Percentiles rank a stretch among this genome's conserved stretches.
Evolutionary conservation across 176 grass and related monocot species (phyloP).

Genomic region (Dendrocalamus sinicus): DNA sequence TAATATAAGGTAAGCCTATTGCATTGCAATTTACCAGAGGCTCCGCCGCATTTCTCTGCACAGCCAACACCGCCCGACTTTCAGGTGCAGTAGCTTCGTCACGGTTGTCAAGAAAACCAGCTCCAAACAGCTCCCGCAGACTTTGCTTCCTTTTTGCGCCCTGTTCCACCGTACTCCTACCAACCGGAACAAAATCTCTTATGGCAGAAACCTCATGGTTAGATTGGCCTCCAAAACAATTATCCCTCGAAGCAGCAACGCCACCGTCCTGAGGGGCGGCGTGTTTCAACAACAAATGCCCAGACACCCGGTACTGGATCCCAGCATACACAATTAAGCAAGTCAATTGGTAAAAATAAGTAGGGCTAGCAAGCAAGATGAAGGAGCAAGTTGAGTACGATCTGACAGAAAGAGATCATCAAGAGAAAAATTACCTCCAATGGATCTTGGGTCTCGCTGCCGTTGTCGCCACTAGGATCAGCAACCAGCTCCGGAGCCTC

Average conservation of each 20-base stretch:
- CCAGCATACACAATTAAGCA: constrained; percentile 26
- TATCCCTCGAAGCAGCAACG: neutral
- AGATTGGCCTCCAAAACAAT: neutral
- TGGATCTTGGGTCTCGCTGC: constrained; percentile 63
- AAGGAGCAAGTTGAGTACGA: neutral
- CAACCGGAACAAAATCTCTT: neutral
- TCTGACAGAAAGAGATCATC: neutral
- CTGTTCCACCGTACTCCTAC: neutral
- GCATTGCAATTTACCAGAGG: neutral
- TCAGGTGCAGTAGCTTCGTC: constrained; percentile 1
- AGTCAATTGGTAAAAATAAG: neutral
- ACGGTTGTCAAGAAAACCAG: constrained; percentile 37
- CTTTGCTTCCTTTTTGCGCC: constrained; percentile 59
- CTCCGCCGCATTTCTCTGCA: constrained; percentile 15
- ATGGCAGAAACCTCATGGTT: neutral
- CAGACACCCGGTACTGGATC: neutral
- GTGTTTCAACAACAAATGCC: constrained; percentile 6
- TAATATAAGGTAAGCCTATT: neutral
- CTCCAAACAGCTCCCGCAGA: constrained; percentile 43
- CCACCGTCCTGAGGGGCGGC: neutral
- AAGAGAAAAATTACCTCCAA: constrained; percentile 34
- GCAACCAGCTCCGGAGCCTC: constrained; percentile 35
- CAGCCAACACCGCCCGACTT: neutral
- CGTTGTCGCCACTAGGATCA: neutral
- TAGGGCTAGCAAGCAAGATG: neutral